phyloP scores from a whole-genome alignment of 208 protist species.

The Hexamita inflata region DNA sequence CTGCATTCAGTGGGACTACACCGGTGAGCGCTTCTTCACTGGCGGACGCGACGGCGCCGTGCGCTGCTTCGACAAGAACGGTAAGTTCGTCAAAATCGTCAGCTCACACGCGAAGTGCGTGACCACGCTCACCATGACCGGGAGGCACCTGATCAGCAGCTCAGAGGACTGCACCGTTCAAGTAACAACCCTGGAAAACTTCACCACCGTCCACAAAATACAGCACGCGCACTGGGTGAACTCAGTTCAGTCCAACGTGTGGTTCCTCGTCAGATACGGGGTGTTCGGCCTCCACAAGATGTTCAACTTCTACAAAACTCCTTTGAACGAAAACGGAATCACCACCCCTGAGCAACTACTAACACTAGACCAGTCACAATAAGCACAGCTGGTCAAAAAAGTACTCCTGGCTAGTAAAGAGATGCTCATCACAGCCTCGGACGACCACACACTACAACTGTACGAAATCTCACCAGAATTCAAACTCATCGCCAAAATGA shows the following conservation, averaged over 20 bases:
- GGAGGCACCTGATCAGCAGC: not conserved
- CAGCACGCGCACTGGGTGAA: conserved; percentile 5
- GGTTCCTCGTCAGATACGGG: not conserved
- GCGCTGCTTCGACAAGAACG: not conserved
- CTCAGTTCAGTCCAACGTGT: not conserved
- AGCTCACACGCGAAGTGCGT: conserved; percentile 1
- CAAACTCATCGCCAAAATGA: conserved; percentile 65
- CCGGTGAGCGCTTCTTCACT: conserved; percentile 33
- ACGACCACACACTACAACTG: conserved; percentile 90
- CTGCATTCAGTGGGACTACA: conserved; percentile 77
- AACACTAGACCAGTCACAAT: conserved; percentile 44
- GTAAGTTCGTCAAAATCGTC: not conserved
- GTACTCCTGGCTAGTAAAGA: conserved; percentile 61
- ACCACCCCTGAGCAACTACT: not conserved
- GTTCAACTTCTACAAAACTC: conserved; percentile 47
- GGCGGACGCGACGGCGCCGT: conserved; percentile 3
- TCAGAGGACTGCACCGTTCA: not conserved
- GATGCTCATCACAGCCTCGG: conserved; percentile 70
- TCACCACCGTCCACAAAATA: not conserved
- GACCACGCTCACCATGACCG: not conserved
- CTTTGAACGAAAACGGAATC: conserved; percentile 30
- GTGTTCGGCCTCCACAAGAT: not conserved
- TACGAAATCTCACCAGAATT: conserved; percentile 67
- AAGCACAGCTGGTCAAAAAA: conserved; percentile 61
- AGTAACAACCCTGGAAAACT: not conserved